Conservation (phyloP, 2,329 filamentous ascomycete genomes). For the Trichoderma gracile region DNA sequence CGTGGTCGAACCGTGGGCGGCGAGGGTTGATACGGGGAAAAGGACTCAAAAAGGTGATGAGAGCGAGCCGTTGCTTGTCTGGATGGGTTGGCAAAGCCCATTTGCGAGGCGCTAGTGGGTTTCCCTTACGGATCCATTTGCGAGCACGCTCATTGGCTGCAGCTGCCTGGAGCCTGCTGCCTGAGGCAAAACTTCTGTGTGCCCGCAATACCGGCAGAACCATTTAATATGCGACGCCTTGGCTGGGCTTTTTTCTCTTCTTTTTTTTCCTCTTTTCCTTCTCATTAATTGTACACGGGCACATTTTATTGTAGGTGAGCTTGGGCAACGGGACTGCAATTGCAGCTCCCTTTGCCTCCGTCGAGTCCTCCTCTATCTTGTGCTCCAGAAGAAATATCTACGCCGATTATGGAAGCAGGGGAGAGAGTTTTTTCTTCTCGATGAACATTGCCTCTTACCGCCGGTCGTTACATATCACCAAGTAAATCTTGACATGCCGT, state of each 20-base stretch:
- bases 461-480: slow-evolving; percentile 64
- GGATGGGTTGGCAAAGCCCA: slow-evolving; percentile 32
- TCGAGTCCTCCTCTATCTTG: slow-evolving; percentile 74
- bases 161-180: slow-evolving; percentile 33
- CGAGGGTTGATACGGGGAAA: slow-evolving; percentile 32
- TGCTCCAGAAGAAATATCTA: slow-evolving; percentile 59
- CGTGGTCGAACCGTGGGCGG: slow-evolving; percentile 42
- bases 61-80: slow-evolving; percentile 38
- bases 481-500: slow-evolving; percentile 1
- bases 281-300: slow-evolving; percentile 64
- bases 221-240: slow-evolving; percentile 5
- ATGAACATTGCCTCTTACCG: slow-evolving; percentile 71
- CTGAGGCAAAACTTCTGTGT: slow-evolving; percentile 39
- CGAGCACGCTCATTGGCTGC: slow-evolving; percentile 45
- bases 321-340: slow-evolving; percentile 50
- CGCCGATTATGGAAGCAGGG: slow-evolving; percentile 73
- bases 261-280: slow-evolving; percentile 45
- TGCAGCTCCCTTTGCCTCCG: slow-evolving; percentile 44
- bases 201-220: slow-evolving; percentile 1
- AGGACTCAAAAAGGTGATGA: slow-evolving; percentile 33
- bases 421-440: slow-evolving; percentile 55
- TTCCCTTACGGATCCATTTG: slow-evolving; percentile 46
- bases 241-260: background rate
- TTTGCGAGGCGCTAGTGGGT: slow-evolving; percentile 25
- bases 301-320: slow-evolving; percentile 73